Evolutionary conservation across 768 basidiomycete genomes (phyloP).

Genomic region (Pholiota molesta): DNA sequence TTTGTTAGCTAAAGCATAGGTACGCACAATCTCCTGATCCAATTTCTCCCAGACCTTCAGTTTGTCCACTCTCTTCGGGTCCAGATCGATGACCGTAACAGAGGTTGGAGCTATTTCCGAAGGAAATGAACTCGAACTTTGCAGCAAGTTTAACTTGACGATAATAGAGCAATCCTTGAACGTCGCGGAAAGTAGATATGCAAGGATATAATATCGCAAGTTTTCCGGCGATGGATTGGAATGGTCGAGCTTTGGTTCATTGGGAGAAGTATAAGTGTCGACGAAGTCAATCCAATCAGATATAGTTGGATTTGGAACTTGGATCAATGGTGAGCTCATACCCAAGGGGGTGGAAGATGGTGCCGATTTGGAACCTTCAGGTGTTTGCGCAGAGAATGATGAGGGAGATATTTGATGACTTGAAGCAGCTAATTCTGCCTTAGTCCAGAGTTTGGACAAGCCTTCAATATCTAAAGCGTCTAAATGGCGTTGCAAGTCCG

Average conservation of each 20-base stretch:
- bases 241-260: constrained; percentile 35
- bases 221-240: constrained; percentile 40
- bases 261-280: constrained; percentile 47
- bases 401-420: constrained; percentile 23
- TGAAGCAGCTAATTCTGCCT: constrained; percentile 29
- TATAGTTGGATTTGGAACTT: constrained; percentile 53
- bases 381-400: constrained; percentile 16
- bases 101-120: constrained; percentile 26
- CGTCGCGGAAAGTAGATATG: constrained; percentile 86
- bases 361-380: constrained; percentile 8
- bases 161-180: constrained; percentile 94
- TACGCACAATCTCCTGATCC: constrained; percentile 61
- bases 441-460: constrained; percentile 50
- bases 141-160: constrained; percentile 36
- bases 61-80: constrained; percentile 71
- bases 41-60: constrained; percentile 73
- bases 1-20: constrained; percentile 22
- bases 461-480: constrained; percentile 89
- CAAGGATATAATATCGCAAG: constrained; percentile 66
- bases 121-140: constrained; percentile 16
- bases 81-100: constrained; percentile 83
- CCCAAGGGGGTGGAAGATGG: constrained; percentile 35
- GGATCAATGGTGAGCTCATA: constrained; percentile 31
- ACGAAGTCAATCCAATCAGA: constrained; percentile 71
- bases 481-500: constrained; percentile 70